phyloP scores from a whole-genome alignment of 1,284 basidiomycete species.

The Ustilago esculenta region DNA sequence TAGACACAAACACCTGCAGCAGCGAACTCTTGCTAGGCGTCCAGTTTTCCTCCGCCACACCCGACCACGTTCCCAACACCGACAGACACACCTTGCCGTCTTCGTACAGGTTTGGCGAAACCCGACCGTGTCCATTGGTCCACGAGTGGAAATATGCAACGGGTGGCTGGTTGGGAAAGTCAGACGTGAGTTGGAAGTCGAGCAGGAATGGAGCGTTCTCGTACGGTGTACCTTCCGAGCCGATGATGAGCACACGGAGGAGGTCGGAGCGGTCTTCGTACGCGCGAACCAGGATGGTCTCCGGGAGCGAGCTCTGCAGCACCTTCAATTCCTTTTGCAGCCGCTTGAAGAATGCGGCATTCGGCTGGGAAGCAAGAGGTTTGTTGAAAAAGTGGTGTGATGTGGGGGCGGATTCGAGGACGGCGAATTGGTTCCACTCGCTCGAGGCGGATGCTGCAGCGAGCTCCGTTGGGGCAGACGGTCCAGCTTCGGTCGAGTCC shows the following conservation, averaged over 20 bases:
- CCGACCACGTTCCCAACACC: conserved; percentile 89
- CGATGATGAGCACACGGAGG: conserved; percentile 86
- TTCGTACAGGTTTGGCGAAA: conserved; percentile 82
- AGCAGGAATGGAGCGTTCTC: conserved; percentile 93
- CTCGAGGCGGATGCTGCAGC: conserved; percentile 20
- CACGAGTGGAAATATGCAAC: conserved; percentile 89
- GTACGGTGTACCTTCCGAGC: conserved; percentile 85
- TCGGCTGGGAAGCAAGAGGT: conserved; percentile 49
- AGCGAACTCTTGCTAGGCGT: conserved; percentile 77
- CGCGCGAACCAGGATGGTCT: conserved; percentile 69
- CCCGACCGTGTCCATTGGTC: conserved; percentile 89
- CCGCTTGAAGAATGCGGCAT: conserved; percentile 78
- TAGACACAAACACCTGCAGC: conserved; percentile 90
- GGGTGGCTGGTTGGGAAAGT: conserved; percentile 85
- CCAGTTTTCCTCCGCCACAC: conserved; percentile 70
- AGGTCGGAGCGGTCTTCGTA: conserved; percentile 83
- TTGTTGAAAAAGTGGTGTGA: conserved; percentile 47
- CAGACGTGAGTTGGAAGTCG: conserved; percentile 82
- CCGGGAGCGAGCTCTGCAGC: conserved; percentile 75
- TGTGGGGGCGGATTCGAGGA: conserved; percentile 48
- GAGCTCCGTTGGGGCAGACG: conserved; percentile 19
- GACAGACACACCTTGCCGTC: conserved; percentile 95
- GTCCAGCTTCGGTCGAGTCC: neutral
- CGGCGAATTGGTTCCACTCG: conserved; percentile 44
- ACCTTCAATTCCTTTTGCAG: conserved; percentile 84